Evolutionary conservation across 331 rosid genomes (phyloP).

Genomic region (Erythrophleum ivorense): DNA sequence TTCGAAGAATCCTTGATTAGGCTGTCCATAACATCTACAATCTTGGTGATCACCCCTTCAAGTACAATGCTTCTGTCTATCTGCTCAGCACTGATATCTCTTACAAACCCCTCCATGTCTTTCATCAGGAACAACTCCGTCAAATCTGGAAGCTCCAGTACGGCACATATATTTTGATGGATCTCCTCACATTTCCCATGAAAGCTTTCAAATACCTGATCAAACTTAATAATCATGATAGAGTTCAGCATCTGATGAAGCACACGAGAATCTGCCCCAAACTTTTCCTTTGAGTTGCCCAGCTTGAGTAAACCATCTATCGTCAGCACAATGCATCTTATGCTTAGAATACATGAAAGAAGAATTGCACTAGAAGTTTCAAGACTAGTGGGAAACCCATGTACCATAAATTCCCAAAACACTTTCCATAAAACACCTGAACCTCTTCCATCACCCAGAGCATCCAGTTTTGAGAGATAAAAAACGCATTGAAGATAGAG

Average conservation of each 20-base stretch:
- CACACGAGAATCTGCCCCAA: too few species aligned
- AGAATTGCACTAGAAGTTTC: conserved; percentile 62
- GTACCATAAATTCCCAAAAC: conserved; percentile 71
- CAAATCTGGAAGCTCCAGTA: conserved; percentile 59
- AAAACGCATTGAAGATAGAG: too few species aligned
- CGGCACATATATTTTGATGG: conserved; percentile 59
- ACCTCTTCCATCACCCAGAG: conserved; percentile 60
- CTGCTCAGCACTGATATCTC: conserved; percentile 66
- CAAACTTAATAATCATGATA: conserved; percentile 68
- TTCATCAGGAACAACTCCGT: conserved; percentile 61
- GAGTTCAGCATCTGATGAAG: conserved; percentile 63
- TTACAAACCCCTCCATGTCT: conserved; percentile 79
- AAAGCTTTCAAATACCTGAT: conserved; percentile 70
- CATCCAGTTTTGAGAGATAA: conserved; percentile 70
- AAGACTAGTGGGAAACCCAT: conserved; percentile 78
- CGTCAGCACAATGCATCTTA: conserved; percentile 67
- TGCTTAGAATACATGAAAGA: conserved; percentile 75
- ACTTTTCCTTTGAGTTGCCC: conserved; percentile 45
- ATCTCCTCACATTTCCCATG: conserved; percentile 76
- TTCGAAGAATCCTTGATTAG: conserved; percentile 69
- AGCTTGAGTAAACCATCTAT: conserved; percentile 64
- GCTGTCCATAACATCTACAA: conserved; percentile 64
- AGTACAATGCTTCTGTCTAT: conserved; percentile 55
- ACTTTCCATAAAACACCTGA: conserved; percentile 57
- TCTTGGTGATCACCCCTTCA: conserved; percentile 79